These are phyloP conservation scores for Aspergillus candidus DNA, from an alignment of 2,329 filamentous ascomycete genomes.

Conservation along the genomic window DNA sequence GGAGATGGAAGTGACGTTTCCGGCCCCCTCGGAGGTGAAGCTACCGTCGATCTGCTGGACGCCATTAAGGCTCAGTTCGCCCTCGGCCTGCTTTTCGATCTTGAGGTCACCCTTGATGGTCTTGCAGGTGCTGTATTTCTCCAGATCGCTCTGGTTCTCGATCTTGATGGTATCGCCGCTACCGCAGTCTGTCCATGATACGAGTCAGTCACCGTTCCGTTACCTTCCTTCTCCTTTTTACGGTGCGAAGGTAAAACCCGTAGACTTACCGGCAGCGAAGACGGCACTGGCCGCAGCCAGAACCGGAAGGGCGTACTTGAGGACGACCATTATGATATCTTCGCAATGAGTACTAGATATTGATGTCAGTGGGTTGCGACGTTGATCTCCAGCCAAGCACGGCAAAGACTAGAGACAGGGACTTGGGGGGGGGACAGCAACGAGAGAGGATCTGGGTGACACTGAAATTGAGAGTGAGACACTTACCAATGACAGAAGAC, in stretches of 20 bases:
- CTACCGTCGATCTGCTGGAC: conserved; percentile 54
- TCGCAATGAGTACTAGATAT: not conserved
- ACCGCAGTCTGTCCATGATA: conserved; percentile 14
- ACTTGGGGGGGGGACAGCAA: not conserved
- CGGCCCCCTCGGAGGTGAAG: conserved; percentile 48
- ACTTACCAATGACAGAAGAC: conserved; percentile 13
- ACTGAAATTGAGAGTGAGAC: not conserved
- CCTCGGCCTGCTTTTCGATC: conserved; percentile 53
- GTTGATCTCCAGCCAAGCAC: not conserved
- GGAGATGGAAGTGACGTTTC: conserved; percentile 58
- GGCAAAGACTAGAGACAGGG: not conserved
- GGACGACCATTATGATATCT: conserved; percentile 43
- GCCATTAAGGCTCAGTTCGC: conserved; percentile 57
- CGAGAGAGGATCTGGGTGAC: not conserved
- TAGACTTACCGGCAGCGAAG: conserved; percentile 39
- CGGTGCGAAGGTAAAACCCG: not conserved
- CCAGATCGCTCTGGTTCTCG: conserved; percentile 56
- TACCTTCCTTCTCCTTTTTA: not conserved
- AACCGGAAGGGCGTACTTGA: conserved; percentile 52
- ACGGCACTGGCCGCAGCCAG: conserved; percentile 50
- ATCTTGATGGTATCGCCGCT: conserved; percentile 37
- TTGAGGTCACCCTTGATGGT: conserved; percentile 64
- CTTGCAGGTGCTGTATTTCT: conserved; percentile 61
- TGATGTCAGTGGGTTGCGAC: not conserved
- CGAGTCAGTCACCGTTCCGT: conserved; percentile 4